Evolutionary conservation across 805 yeast genomes (phyloP).

Genomic region (Wickerhamomyces chaumierensis): DNA sequence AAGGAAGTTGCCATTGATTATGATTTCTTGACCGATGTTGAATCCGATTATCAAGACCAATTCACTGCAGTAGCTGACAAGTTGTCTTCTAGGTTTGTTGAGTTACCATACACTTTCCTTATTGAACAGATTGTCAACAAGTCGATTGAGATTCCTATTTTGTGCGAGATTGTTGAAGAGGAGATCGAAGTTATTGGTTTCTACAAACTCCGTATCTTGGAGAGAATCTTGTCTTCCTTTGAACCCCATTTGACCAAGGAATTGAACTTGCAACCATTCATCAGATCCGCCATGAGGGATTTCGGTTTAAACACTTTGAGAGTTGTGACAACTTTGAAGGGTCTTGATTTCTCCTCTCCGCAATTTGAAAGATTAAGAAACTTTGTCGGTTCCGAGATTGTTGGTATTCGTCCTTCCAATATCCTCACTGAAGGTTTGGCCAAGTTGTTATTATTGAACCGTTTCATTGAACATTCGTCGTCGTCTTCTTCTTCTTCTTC

Average conservation of each 20-base stretch:
- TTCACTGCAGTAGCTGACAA: not conserved
- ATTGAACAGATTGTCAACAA: constrained; percentile 10
- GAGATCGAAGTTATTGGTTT: constrained; percentile 7
- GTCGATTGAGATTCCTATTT: constrained; percentile 6
- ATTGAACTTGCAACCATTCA: constrained; percentile 20
- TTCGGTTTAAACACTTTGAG: constrained; percentile 10
- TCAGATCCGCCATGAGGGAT: constrained; percentile 23
- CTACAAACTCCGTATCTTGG: constrained; percentile 26
- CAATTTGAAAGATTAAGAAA: constrained; percentile 45
- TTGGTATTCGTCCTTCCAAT: constrained; percentile 37
- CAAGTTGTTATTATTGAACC: constrained; percentile 36
- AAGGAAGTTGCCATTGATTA: constrained; percentile 28
- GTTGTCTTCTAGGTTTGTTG: constrained; percentile 4
- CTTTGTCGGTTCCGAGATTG: constrained; percentile 49
- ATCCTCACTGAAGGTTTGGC: constrained; percentile 32
- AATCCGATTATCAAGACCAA: not conserved
- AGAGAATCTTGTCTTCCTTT: constrained; percentile 22
- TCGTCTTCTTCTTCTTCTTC: too few species aligned
- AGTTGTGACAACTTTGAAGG: constrained; percentile 22
- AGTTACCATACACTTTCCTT: constrained; percentile 14
- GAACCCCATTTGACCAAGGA: constrained; percentile 15
- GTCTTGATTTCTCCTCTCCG: constrained; percentile 24
- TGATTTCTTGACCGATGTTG: constrained; percentile 20
- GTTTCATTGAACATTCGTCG: constrained; percentile 24
- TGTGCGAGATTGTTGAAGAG: constrained; percentile 1